These are phyloP conservation scores for Flagelloscypha sp. DNA, from an alignment of 768 basidiomycete genomes.

Conservation along the genomic window DNA sequence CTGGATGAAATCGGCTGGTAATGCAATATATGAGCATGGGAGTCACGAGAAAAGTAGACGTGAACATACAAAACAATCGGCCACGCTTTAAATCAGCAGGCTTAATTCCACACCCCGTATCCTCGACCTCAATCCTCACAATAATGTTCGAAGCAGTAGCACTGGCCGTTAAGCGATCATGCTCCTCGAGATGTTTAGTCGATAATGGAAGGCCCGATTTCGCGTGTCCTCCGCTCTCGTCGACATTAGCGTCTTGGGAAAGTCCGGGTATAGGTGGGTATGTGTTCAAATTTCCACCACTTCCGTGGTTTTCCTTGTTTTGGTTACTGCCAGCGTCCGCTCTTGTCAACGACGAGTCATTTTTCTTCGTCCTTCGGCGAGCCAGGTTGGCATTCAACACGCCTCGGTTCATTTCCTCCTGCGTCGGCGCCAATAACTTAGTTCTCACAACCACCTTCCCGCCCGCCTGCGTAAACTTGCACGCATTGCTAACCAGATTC, in stretches of 20 bases:
- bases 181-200: too few relatives aligned
- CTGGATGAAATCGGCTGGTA: conserved; percentile 43
- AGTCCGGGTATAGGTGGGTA: too few relatives aligned
- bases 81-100: conserved; percentile 45
- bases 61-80: conserved; percentile 36
- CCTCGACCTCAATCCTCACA: conserved; percentile 50
- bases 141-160: too few relatives aligned
- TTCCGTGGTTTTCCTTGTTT: conserved; percentile 15
- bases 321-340: conserved; percentile 5
- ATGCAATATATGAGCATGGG: conserved; percentile 4
- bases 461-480: conserved; percentile 45
- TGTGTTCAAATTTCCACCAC: conserved; percentile 22
- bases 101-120: conserved; percentile 47
- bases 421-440: conserved; percentile 27
- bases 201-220: conserved; percentile 25
- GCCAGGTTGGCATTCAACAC: background rate
- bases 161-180: too few relatives aligned
- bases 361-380: too few relatives aligned
- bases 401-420: too few relatives aligned
- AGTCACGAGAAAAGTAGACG: background rate
- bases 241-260: too few relatives aligned
- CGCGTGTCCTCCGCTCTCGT: too few relatives aligned
- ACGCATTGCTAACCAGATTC: conserved; percentile 49
- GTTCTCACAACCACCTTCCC: conserved; percentile 43
- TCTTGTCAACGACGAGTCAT: too few relatives aligned